Conservation (phyloP, 1,284 basidiomycete species). For the Cutaneotrichosporon sp. region DNA sequence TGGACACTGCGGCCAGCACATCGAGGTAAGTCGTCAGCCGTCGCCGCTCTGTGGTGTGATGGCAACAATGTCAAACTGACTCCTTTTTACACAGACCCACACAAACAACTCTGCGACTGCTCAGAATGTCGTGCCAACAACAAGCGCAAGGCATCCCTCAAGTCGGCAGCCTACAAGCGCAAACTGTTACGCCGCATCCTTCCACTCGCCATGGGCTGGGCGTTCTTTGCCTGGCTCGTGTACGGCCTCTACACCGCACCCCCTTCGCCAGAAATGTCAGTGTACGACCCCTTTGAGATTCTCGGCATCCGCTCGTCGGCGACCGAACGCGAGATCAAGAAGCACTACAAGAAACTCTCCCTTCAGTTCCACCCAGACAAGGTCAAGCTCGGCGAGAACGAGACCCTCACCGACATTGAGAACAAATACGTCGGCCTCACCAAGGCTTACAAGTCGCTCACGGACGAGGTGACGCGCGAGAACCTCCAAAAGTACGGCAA, state of each 20-base stretch:
- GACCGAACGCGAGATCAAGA: conserved; percentile 89
- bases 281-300: conserved; percentile 94
- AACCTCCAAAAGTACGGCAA: conserved; percentile 91
- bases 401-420: conserved; percentile 85
- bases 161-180: conserved; percentile 47
- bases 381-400: conserved; percentile 72
- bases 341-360: conserved; percentile 92
- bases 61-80: background rate
- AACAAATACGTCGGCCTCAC: conserved; percentile 87
- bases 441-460: conserved; percentile 97
- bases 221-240: conserved; percentile 61
- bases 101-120: conserved; percentile 34
- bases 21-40: conserved; percentile 33
- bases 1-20: conserved; percentile 47
- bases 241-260: conserved; percentile 60
- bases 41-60: background rate
- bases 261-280: conserved; percentile 57
- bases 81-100: conserved; percentile 16
- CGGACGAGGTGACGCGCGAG: conserved; percentile 86
- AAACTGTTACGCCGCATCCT: conserved; percentile 49
- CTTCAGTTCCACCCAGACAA: conserved; percentile 95
- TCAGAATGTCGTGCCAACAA: conserved; percentile 24
- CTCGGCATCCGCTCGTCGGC: conserved; percentile 68
- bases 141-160: conserved; percentile 9
- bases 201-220: conserved; percentile 69